Evolutionary conservation across 164 flowering plant genomes (phyloP).

Genomic region (Stephania cephalantha): DNA sequence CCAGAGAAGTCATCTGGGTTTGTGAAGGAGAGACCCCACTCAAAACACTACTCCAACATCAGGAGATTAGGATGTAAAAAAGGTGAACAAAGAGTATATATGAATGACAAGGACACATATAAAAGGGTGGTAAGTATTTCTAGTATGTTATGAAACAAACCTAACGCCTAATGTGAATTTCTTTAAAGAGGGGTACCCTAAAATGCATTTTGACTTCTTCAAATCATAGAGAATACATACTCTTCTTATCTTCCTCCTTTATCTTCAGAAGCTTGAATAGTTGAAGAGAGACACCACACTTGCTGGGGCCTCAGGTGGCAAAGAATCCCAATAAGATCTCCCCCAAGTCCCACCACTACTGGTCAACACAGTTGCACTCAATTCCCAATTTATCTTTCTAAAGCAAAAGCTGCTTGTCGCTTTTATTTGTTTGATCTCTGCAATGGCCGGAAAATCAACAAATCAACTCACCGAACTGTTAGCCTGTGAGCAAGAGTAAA

Average conservation of each 20-base stretch:
- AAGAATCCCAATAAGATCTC: slow-evolving; percentile 14
- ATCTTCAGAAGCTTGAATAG: not conserved
- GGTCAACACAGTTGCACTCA: slow-evolving; percentile 5
- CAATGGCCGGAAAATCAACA: slow-evolving; percentile 6
- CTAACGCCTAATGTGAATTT: slow-evolving; percentile 3
- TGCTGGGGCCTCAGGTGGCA: slow-evolving; percentile 15
- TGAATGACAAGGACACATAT: slow-evolving; percentile 2
- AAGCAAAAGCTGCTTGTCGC: slow-evolving; percentile 15
- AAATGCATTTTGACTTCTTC: slow-evolving; percentile 9
- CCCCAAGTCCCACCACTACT: not conserved
- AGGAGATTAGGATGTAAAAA: slow-evolving; percentile 1
- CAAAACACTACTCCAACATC: not conserved
- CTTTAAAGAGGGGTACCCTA: not conserved
- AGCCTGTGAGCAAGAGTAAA: not conserved
- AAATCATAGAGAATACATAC: not conserved
- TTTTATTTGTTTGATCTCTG: slow-evolving; percentile 4
- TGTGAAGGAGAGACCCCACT: not conserved
- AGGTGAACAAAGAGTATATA: not conserved
- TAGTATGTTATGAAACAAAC: not conserved
- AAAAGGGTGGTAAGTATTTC: slow-evolving; percentile 3
- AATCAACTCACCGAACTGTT: not conserved
- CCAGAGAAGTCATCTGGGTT: not conserved
- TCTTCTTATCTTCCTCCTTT: not conserved
- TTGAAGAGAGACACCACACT: slow-evolving; percentile 8
- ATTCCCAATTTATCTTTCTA: slow-evolving; percentile 1